These are phyloP conservation scores for Ophiostoma sp. DNA, from an alignment of 2,329 filamentous ascomycete genomes.

Conservation along the genomic window DNA sequence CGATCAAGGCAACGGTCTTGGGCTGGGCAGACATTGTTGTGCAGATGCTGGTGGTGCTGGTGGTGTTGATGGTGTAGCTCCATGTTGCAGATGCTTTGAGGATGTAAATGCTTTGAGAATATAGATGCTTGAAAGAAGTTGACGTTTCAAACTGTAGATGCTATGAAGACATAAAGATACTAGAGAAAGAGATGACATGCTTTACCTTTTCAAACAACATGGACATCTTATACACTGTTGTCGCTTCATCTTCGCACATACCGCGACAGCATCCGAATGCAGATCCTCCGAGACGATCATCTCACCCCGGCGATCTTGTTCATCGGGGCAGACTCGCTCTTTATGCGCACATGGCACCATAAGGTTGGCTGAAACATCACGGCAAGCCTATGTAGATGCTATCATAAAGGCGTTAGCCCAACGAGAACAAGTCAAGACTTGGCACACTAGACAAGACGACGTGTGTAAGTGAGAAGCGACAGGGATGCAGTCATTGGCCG, in stretches of 20 bases:
- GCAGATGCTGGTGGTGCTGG: neutral
- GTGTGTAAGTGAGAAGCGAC: neutral
- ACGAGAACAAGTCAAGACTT: neutral
- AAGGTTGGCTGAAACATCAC: neutral
- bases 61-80: neutral
- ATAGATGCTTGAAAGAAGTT: neutral
- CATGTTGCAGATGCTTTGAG: too few relatives aligned
- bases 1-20: conserved; percentile 47
- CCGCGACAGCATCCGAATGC: neutral
- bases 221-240: neutral
- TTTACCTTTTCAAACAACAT: neutral
- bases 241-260: neutral
- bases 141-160: neutral
- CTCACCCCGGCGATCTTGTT: neutral
- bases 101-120: too few relatives aligned
- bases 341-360: neutral
- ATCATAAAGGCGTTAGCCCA: neutral
- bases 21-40: neutral
- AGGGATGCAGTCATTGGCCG: neutral
- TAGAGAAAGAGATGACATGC: too few relatives aligned
- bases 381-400: neutral
- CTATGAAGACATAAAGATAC: too few relatives aligned
- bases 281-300: neutral
- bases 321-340: neutral
- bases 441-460: neutral